These are phyloP conservation scores for Akanthomyces dipterigenus DNA, from an alignment of 2,329 filamentous ascomycete species.

Conservation along the genomic window DNA sequence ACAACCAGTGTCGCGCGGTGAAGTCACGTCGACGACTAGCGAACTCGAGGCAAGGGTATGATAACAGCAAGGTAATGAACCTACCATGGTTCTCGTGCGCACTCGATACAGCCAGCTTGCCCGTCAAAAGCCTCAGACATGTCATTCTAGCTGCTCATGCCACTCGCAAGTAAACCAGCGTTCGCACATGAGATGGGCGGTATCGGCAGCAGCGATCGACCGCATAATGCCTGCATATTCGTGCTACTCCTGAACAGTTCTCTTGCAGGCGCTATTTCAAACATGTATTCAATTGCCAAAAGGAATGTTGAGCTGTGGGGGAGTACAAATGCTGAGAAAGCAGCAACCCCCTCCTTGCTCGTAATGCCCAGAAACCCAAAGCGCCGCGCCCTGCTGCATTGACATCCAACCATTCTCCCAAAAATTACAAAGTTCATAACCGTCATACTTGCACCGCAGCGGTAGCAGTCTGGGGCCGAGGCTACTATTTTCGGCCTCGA, in stretches of 20 bases:
- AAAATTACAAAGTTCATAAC: background rate
- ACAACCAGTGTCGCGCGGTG: background rate
- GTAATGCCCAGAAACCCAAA: background rate
- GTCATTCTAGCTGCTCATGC: background rate
- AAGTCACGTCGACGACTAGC: background rate
- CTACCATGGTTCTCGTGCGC: background rate
- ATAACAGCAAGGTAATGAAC: background rate
- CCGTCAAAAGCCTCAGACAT: background rate
- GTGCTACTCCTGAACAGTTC: background rate
- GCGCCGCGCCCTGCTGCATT: background rate
- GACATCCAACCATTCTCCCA: background rate
- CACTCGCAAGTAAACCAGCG: background rate
- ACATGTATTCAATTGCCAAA: background rate
- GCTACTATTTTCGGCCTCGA: constrained; percentile 42
- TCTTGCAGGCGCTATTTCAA: background rate
- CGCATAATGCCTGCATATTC: background rate
- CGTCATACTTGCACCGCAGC: background rate
- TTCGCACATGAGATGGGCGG: background rate
- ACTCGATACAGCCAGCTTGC: background rate
- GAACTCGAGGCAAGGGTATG: background rate
- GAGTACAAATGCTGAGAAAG: background rate
- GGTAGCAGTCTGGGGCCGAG: too few species aligned
- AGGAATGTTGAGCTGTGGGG: background rate
- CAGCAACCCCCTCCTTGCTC: background rate
- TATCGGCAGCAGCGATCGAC: background rate